These are phyloP conservation scores for Clonostachys rhizophaga DNA, from an alignment of 2,329 filamentous ascomycete genomes.

Conservation along the genomic window DNA sequence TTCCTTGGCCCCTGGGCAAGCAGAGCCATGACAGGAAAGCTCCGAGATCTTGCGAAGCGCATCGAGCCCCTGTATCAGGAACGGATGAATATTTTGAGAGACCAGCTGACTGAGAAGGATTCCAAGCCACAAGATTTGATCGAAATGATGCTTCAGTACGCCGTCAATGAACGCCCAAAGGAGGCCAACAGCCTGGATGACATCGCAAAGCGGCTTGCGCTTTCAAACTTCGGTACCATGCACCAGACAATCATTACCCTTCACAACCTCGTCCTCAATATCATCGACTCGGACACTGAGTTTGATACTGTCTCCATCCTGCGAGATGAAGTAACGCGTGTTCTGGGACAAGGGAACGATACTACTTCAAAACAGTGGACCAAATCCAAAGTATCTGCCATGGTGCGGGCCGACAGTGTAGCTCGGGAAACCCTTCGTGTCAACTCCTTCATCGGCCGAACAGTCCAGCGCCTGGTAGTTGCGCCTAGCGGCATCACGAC, in stretches of 20 bases:
- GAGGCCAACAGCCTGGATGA: constrained; percentile 21
- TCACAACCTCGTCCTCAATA: constrained; percentile 31
- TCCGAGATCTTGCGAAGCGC: neutral
- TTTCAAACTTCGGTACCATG: constrained; percentile 28
- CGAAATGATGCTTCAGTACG: constrained; percentile 6
- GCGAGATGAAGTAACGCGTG: constrained; percentile 25
- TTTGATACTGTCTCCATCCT: constrained; percentile 27
- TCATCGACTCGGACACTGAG: constrained; percentile 25
- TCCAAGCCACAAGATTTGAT: neutral
- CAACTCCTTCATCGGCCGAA: constrained; percentile 3
- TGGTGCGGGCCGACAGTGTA: constrained; percentile 33
- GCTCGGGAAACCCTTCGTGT: constrained; percentile 31
- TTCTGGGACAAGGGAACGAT: constrained; percentile 11
- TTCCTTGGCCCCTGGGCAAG: neutral
- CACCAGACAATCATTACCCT: constrained; percentile 32
- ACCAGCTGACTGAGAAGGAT: neutral
- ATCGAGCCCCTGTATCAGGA: neutral
- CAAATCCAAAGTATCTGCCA: constrained; percentile 24
- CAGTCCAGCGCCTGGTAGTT: too few relatives aligned
- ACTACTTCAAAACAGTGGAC: constrained; percentile 23
- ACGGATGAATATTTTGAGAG: neutral
- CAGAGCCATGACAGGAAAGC: neutral
- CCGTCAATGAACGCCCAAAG: constrained; percentile 23
- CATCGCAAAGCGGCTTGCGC: constrained; percentile 21
- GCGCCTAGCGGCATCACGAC: too few relatives aligned